Evolutionary conservation across 805 yeast species (phyloP), one percentile per base, ranked within the genome.

Genomic region (Saturnispora besseyi): DNA sequence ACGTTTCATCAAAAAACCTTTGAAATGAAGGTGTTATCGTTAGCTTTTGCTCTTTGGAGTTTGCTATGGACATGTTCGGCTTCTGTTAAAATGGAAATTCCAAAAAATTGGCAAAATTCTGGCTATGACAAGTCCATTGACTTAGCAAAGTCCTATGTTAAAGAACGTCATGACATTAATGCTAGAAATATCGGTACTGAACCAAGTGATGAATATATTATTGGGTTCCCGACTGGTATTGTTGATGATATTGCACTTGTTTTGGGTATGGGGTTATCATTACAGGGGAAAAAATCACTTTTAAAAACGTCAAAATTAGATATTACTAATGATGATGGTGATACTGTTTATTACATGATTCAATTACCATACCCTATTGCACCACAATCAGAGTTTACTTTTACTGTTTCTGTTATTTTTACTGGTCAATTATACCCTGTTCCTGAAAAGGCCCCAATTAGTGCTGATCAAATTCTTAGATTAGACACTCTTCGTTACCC

Each of bases 291-390:
- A 12, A 43, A 51, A 21, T 55, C 62, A 4, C 55, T 63, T 29
- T 50, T 68, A 21, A 43, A 49, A 12, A 52, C 63, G 3, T 24
- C 34, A 6, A 24, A 24, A 13, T 11, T 52, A n/a, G 49, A 44
- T 9, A 22, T 36, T 5, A 42, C 42, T 9, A 46, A 49, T 13
- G 45, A 56, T 9, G 58, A 55, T 30, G 53, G 48, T 8, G 54
- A 51, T 10, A 57, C 59, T 70, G 47, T 63, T 61, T 75, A 71
- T 60, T 81, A 76, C 63, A 64, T 68, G 51, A 53, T 87, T 30
- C 63, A 60, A 33, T 68, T 89, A 46, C 85, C 87, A 11, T 70
- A 71, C 42, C 85, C 93, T 37, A 68, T 90, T 49, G 75, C 83
- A 9, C 86, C 95, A 28, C 78, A 79, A 33, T 74, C 80, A 24